A percentile compares a stretch with the other conserved stretches of the same genome.
Evolutionary conservation across 208 protist species (phyloP).

Genomic region (Leishmania major): DNA sequence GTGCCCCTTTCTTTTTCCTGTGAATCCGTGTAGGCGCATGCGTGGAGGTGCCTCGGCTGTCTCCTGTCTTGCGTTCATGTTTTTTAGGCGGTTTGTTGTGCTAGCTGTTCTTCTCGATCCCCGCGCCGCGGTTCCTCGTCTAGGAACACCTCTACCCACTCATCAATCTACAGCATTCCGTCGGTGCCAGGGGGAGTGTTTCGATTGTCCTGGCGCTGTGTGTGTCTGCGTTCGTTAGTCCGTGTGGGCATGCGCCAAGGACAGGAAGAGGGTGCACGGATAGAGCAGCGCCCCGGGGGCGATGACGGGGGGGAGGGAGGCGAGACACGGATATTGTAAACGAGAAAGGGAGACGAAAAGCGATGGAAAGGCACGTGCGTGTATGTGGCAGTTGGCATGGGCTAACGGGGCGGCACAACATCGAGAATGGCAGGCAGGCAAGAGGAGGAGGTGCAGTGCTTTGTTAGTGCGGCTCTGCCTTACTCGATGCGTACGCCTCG

Average conservation of each 20-base stretch:
- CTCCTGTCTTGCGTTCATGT: background rate
- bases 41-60: background rate
- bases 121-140: background rate
- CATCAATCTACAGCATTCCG: background rate
- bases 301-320: too few relatives aligned
- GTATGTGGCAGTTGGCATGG: background rate
- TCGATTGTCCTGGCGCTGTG: background rate
- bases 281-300: background rate
- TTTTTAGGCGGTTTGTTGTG: background rate
- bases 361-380: background rate
- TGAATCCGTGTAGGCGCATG: background rate
- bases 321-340: background rate
- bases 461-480: too few relatives aligned
- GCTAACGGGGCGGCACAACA: too few relatives aligned
- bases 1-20: background rate
- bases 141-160: background rate
- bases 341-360: background rate
- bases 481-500: too few relatives aligned
- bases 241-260: background rate
- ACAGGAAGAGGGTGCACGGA: background rate
- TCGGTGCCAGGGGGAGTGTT: background rate
- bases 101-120: slow-evolving; percentile 7
- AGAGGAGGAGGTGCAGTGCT: too few relatives aligned
- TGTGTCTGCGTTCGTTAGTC: background rate
- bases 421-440: too few relatives aligned